Evolutionary conservation across 148 eudicot species (phyloP).

Genomic region (Persicaria tinctoria): DNA sequence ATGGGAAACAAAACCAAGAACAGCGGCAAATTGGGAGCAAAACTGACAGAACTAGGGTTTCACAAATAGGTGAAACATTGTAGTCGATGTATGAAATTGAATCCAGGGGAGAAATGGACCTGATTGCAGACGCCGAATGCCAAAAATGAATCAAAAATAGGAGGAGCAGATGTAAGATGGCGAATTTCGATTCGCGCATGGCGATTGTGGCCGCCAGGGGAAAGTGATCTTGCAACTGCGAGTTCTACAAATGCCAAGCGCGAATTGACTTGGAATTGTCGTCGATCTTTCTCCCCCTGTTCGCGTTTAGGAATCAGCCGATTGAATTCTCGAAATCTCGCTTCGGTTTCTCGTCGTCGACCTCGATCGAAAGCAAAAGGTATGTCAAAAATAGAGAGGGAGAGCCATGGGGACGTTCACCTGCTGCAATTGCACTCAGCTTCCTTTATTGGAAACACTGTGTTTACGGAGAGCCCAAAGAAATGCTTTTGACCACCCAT

Average conservation of each 20-base stretch:
- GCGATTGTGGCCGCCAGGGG: neutral
- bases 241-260: constrained; percentile 1
- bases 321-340: neutral
- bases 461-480: neutral
- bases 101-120: constrained; percentile 8
- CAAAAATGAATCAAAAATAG: neutral
- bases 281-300: neutral
- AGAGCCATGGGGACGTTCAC: neutral
- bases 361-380: neutral
- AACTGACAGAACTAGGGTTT: neutral
- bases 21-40: neutral
- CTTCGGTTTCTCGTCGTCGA: neutral
- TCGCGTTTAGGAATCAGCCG: neutral
- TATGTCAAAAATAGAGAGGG: neutral
- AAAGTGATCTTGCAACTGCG: neutral
- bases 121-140: constrained; percentile 9
- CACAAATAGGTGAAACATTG: neutral
- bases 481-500: too few relatives aligned
- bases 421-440: neutral
- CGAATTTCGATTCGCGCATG: neutral
- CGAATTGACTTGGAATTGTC: neutral
- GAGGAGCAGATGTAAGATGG: neutral
- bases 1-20: neutral
- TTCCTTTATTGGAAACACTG: neutral
- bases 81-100: neutral